phyloP scores from a whole-genome alignment of 1,284 basidiomycete species.

The Porogramme epimiltina region DNA sequence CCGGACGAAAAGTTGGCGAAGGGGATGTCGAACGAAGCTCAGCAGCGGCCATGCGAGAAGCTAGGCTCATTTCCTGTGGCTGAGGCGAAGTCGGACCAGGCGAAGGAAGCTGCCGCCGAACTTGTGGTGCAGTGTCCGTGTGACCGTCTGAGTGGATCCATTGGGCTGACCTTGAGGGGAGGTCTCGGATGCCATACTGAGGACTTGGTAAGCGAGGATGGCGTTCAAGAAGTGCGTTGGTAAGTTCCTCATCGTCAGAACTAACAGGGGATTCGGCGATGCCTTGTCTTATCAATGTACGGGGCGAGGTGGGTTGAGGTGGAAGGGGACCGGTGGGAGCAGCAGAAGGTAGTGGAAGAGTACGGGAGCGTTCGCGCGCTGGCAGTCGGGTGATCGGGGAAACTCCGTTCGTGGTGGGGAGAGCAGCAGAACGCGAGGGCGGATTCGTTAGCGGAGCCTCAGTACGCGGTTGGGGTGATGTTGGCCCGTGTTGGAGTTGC shows the following conservation, averaged over 20 bases:
- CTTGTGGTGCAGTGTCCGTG: neutral
- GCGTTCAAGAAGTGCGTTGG: slow-evolving; percentile 25
- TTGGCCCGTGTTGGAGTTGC: slow-evolving; percentile 11
- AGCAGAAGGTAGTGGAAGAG: slow-evolving; percentile 19
- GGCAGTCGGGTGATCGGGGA: slow-evolving; percentile 11
- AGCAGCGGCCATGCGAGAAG: slow-evolving; percentile 15
- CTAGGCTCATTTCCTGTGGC: slow-evolving; percentile 8
- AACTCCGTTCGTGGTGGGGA: neutral
- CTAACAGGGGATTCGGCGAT: slow-evolving; percentile 17
- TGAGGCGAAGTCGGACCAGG: slow-evolving; percentile 9
- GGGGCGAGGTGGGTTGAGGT: slow-evolving; percentile 4
- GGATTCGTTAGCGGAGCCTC: neutral
- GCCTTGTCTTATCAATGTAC: slow-evolving; percentile 1
- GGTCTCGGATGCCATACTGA: slow-evolving; percentile 29
- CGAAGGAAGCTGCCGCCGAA: slow-evolving; percentile 15
- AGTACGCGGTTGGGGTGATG: slow-evolving; percentile 2
- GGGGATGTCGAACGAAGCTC: slow-evolving; percentile 9
- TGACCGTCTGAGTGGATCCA: neutral
- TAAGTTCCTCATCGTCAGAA: slow-evolving; percentile 32
- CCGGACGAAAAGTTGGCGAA: slow-evolving; percentile 4
- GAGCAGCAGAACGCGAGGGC: neutral
- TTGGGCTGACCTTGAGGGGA: slow-evolving; percentile 9
- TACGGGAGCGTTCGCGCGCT: slow-evolving; percentile 21
- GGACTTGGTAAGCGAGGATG: slow-evolving; percentile 30
- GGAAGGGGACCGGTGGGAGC: slow-evolving; percentile 19